Evolutionary conservation across 2,329 filamentous ascomycete genomes (phyloP), one percentile per base, ranked within the genome.

Genomic region (Talaromyces islandicus): DNA sequence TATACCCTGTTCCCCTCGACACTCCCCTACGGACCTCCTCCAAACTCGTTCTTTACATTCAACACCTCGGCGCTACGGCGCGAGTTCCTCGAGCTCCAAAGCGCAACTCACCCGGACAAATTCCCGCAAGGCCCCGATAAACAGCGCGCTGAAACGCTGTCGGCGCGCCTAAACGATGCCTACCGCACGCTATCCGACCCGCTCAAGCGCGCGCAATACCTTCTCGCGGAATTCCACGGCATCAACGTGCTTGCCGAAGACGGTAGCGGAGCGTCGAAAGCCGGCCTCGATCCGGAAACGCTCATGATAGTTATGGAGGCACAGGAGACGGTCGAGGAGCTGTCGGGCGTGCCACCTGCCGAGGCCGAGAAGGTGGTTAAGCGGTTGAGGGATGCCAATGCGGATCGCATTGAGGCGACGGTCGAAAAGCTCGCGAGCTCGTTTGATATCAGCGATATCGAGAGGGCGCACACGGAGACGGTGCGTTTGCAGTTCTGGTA

Each of bases 1-100:
- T 97, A 97, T 82, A 85, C 88, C 59, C 85, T 97, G 77, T 99
- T 99, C 80, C 92, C 92, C 1, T 72, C 83, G 32, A 90, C 92
- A 3, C 82, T 97, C 3, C 85, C 92, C 0, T 58, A 74, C 1
- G 93, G 93, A 1, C 89, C 91, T 0, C 94, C 94, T 0, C 93
- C 93, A 0, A 58, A 70, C 0, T 88, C 92, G 0, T 82, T 86
- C 61, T 99, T 97, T 81, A 75, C 80, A 14, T 85, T 97, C 69
- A 83, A 96, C 72, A 72, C 84, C 12, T 80, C 83, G 60, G 79
- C 83, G 17, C 84, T 97, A 21, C 89, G 90, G 55, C 84, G 85
- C 65, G 94, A 99, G 72, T 97, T 96, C 77, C 85, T 97, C 14
- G 84, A 85, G 62, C 83, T 97, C 0, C 94, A 99, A 77, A 84